Evolutionary conservation across 176 grass and related monocot species (phyloP).

Genomic region (Ensete glaucum): DNA sequence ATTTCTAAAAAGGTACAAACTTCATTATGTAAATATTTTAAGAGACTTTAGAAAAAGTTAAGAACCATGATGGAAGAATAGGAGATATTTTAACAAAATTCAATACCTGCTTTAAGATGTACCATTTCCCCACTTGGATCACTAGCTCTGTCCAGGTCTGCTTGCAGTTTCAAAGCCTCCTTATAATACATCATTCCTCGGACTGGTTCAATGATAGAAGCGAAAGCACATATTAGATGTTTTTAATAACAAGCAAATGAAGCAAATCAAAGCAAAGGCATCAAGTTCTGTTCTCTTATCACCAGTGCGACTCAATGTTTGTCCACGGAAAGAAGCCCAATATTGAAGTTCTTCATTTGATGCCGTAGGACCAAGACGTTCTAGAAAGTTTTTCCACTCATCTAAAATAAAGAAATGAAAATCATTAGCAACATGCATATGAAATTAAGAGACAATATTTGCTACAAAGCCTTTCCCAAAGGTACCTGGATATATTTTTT

Average conservation of each 20-base stretch:
- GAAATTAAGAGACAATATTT: neutral
- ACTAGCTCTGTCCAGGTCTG: conserved; percentile 61
- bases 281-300: conserved; percentile 4
- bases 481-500: conserved; percentile 90
- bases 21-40: neutral
- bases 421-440: neutral
- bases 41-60: conserved; percentile 3
- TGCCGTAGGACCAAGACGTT: conserved; percentile 43
- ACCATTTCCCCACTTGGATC: conserved; percentile 45
- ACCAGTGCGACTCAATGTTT: conserved; percentile 96
- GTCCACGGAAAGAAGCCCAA: conserved; percentile 94
- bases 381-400: conserved; percentile 80
- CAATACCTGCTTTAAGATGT: neutral
- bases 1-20: neutral
- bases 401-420: conserved; percentile 37
- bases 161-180: conserved; percentile 67
- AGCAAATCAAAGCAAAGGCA: conserved; percentile 3
- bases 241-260: neutral
- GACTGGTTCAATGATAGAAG: conserved; percentile 41
- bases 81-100: neutral
- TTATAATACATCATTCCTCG: conserved; percentile 94
- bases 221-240: conserved; percentile 15
- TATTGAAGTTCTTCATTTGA: conserved; percentile 64
- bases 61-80: conserved; percentile 8
- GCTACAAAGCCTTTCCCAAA: neutral